Percentiles rank a stretch among this genome's conserved stretches.
phyloP scores from a whole-genome alignment of 1,284 basidiomycete species.

The Fomitiporia mediterranea region DNA sequence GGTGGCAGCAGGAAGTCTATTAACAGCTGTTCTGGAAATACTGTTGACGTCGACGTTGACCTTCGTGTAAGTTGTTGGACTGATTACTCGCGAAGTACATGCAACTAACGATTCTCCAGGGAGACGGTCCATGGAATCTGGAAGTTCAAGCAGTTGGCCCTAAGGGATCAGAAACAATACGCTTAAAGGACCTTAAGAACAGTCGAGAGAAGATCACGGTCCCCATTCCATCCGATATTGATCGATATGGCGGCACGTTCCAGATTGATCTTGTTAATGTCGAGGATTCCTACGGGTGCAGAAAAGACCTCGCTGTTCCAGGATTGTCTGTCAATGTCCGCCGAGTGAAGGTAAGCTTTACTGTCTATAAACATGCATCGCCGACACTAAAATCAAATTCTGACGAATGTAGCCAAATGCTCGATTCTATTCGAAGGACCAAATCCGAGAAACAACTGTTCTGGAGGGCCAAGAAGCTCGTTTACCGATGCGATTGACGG shows the following conservation, averaged over 20 bases:
- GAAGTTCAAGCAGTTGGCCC: constrained; percentile 75
- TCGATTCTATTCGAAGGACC: constrained; percentile 70
- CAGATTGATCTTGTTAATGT: constrained; percentile 81
- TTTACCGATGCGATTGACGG: constrained; percentile 80
- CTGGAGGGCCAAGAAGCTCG: constrained; percentile 73
- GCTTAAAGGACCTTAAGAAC: constrained; percentile 53
- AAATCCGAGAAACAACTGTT: constrained; percentile 56
- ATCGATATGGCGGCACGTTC: constrained; percentile 71
- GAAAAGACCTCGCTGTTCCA: constrained; percentile 69
- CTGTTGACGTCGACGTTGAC: constrained; percentile 72
- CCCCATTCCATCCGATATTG: constrained; percentile 62
- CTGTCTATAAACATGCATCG: background rate
- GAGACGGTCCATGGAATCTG: constrained; percentile 84
- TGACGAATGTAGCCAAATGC: constrained; percentile 63
- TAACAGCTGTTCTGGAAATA: constrained; percentile 71
- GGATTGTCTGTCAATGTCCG: constrained; percentile 89
- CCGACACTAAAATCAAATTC: background rate
- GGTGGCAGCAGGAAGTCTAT: constrained; percentile 46
- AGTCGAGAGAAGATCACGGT: constrained; percentile 56
- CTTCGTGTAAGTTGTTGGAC: constrained; percentile 61
- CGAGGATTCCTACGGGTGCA: constrained; percentile 87
- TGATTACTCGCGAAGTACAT: background rate
- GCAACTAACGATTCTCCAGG: constrained; percentile 40
- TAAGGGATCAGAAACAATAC: constrained; percentile 53
- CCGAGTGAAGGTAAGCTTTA: constrained; percentile 60